Conservation (phyloP, 2,329 filamentous ascomycete genomes). For the Ascocoryne sarcoides region DNA sequence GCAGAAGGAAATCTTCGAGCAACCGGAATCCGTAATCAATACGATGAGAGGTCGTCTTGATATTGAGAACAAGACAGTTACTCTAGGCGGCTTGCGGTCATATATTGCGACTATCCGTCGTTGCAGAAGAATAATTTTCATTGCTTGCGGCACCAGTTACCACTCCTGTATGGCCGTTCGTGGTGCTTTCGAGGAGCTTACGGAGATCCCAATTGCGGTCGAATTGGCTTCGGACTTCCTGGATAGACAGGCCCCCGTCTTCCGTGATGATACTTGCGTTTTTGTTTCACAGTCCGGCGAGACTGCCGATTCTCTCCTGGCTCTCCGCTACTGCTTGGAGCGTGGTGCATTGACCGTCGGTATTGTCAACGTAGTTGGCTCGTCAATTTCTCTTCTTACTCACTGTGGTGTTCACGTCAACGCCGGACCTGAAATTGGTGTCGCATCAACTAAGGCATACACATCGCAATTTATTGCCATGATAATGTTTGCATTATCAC, state of each 20-base stretch:
- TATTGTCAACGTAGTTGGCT: conserved; percentile 97
- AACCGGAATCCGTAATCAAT: conserved; percentile 98
- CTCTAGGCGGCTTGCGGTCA: conserved; percentile 87
- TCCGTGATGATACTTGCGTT: conserved; percentile 98
- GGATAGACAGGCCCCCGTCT: conserved; percentile 90
- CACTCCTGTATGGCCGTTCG: conserved; percentile 99
- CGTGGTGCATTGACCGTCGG: conserved; percentile 94
- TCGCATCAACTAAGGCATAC: conserved; percentile 98
- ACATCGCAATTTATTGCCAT: conserved; percentile 99
- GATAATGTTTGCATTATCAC: conserved; percentile 97
- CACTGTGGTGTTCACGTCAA: conserved; percentile 99
- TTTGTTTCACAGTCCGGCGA: conserved; percentile 99
- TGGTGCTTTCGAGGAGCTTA: conserved; percentile 94
- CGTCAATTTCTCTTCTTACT: conserved; percentile 95
- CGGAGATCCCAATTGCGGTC: conserved; percentile 94
- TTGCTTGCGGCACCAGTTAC: conserved; percentile 96
- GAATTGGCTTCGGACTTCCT: conserved; percentile 98
- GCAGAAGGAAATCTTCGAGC: conserved; percentile 99
- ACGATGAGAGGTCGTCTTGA: conserved; percentile 99
- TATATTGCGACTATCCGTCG: conserved; percentile 96
- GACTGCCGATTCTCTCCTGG: conserved; percentile 95
- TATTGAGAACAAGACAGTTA: conserved; percentile 86
- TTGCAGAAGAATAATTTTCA: conserved; percentile 96
- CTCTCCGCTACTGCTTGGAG: conserved; percentile 95
- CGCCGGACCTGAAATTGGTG: conserved; percentile 95